A percentile compares a stretch with the other conserved stretches of the same genome.
Evolutionary conservation across 2,329 filamentous ascomycete species (phyloP).

Genomic region (Cordyceps javanica): DNA sequence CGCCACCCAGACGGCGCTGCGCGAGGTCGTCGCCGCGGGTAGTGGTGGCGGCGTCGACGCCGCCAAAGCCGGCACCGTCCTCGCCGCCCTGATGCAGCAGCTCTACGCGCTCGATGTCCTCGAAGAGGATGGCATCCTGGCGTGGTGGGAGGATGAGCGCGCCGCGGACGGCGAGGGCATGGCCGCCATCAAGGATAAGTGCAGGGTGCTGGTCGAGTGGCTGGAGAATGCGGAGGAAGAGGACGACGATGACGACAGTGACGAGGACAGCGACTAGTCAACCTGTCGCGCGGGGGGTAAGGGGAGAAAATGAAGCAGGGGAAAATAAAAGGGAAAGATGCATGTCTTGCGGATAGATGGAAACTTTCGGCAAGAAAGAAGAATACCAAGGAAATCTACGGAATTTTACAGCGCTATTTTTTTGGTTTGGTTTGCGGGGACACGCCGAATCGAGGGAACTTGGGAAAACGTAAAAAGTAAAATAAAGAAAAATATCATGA

Average conservation of each 20-base stretch:
- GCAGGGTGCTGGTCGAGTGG: slow-evolving; percentile 76
- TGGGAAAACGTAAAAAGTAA: too few relatives aligned
- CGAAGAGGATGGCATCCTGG: slow-evolving; percentile 80
- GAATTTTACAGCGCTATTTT: background rate
- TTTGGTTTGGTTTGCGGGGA: too few relatives aligned
- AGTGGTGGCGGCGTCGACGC: slow-evolving; percentile 47
- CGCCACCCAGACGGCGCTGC: slow-evolving; percentile 73
- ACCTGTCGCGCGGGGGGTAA: slow-evolving; percentile 8
- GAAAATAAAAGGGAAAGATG: background rate
- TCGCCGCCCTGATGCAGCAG: slow-evolving; percentile 76
- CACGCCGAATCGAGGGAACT: too few relatives aligned
- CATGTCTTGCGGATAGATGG: too few relatives aligned
- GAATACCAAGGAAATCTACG: background rate
- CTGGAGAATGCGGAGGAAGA: slow-evolving; percentile 72
- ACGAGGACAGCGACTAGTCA: slow-evolving; percentile 3
- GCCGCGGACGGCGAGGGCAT: slow-evolving; percentile 63
- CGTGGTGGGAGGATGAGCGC: slow-evolving; percentile 78
- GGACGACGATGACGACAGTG: slow-evolving; percentile 33
- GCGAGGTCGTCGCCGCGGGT: slow-evolving; percentile 35
- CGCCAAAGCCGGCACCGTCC: slow-evolving; percentile 50
- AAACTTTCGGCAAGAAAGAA: background rate
- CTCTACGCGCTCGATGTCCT: slow-evolving; percentile 79
- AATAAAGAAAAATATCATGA: too few relatives aligned
- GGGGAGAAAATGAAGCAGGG: background rate
- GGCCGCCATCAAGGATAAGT: slow-evolving; percentile 64